Base-by-base conservation (phyloP, 73 alveolate species). In the Tetrahymena borealis region DNA sequence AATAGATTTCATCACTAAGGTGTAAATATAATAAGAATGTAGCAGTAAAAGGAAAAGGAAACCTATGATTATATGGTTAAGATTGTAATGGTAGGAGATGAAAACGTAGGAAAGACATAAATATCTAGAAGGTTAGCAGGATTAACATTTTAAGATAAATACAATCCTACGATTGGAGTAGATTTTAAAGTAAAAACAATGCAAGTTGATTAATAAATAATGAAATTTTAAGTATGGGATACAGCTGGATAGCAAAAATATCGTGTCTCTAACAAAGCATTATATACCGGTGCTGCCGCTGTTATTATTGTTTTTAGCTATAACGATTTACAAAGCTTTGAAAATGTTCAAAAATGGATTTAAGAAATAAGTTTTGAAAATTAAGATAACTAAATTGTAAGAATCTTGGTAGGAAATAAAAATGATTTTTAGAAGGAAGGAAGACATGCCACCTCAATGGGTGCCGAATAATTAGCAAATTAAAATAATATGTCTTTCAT, bases 191-290 rank as follows among this genome's bases (percentile, higher is more conserved):
- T 93, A 11, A 93, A 93, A 90, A 93, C 95, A 28, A 33, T 93
- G 33, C 31, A 85, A 35, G 91, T 93, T 0, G 39, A 38, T 1
- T 90, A 93, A 24, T 79, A 93, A 18, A 93, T 38, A 16, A 94
- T 96, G 37, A 96, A 95, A 79, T 90, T 96, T 38, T 60, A 96
- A 91, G 40, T 96, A 24, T 97, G 98, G 98, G 98, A 97, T 91
- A 97, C 98, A 20, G 99, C 98, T 18, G 99, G 98, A 33, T 93
- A 96, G 90, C 98, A 96, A 39, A 78, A 98, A 91, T 97, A 96
- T 93, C 91, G 95, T 32, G 94, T 95, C 24, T 94, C 96, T 79
- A 97, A 98, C 13, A 95, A 97, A 78, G 91, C 97, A 35, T 97
- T 95, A 78, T 97, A 97, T 78, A 91, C 96, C 78, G 99, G 99